These are phyloP conservation scores for Schizonepeta tenuifolia DNA, from an alignment of 257 asterid species.

Conservation along the genomic window DNA sequence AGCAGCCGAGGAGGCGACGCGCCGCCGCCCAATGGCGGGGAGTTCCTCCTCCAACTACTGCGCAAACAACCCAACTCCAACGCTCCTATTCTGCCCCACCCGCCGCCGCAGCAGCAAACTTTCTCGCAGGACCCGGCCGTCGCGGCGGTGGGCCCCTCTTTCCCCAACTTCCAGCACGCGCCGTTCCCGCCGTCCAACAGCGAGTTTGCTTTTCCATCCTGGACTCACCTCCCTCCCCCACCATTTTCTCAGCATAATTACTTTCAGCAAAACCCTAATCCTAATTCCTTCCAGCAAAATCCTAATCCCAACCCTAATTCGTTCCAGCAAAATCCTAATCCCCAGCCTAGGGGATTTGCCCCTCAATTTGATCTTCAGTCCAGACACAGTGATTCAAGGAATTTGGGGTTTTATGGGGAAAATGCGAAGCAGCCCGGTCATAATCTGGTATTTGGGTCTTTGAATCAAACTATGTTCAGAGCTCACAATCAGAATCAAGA, in stretches of 20 bases:
- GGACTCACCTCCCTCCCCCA: constrained; percentile 54
- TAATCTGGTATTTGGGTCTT: constrained; percentile 63
- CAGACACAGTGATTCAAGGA: constrained; percentile 35
- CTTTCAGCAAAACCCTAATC: constrained; percentile 61
- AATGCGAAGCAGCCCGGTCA: constrained; percentile 42
- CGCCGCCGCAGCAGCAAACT: constrained; percentile 36
- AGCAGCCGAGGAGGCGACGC: constrained; percentile 64
- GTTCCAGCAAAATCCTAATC: neutral
- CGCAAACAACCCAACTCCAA: constrained; percentile 44
- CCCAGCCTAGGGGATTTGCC: constrained; percentile 40
- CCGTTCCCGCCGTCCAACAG: constrained; percentile 34
- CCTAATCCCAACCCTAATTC: constrained; percentile 37
- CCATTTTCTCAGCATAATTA: constrained; percentile 56
- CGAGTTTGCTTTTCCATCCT: constrained; percentile 30
- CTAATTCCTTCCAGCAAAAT: constrained; percentile 26
- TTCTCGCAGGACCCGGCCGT: constrained; percentile 82
- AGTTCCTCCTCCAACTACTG: constrained; percentile 80
- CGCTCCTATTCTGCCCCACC: constrained; percentile 26
- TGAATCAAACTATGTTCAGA: constrained; percentile 30
- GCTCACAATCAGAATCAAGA: constrained; percentile 37
- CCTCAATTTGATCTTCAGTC: constrained; percentile 45
- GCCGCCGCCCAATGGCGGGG: constrained; percentile 76
- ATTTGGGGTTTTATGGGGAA: constrained; percentile 38
- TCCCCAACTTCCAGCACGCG: constrained; percentile 38
- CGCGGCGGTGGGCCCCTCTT: constrained; percentile 70